Evolutionary conservation across 768 basidiomycete genomes (phyloP), one percentile per base, ranked within the genome.

Genomic region (Sarcodon aspratus): DNA sequence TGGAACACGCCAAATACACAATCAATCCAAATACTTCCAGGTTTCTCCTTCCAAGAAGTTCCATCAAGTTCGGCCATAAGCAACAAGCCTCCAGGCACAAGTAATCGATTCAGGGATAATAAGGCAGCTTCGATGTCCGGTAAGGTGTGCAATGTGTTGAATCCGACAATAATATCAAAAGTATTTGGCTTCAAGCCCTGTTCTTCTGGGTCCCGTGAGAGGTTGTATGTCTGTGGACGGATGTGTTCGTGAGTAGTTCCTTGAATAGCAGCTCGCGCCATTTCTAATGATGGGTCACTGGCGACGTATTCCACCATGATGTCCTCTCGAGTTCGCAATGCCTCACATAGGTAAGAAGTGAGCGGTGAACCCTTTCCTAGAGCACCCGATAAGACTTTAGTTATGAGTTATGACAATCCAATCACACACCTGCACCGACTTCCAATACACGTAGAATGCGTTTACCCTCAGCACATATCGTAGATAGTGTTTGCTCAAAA

Each of bases 81-180:
- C 17, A 57, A 33, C 36, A 33, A 34, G 15, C 55, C 55, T 32
- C 55, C 55, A 34, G 55, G 55, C 10, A 52, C 43, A n/a, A 57
- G 54, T 15, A 57, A 43, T 7, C 52, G 33, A n/a, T 48, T 36
- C 15, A 57, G 42, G 5, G 31, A 40, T 7, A 21, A 45, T 18
- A 57, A 40, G 4, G 55, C 46, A 17, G 27, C 43, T 9, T 17
- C 40, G n/a, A 53, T 43, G 36, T 50, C 43, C 17, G 51, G 47
- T 11, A 49, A 49, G 36, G 47, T 55, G 44, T 59, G 55, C 7
- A 59, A 37, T 15, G 54, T 49, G 36, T 59, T 48, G 43, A 56
- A 51, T 12, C 47, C 58, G 15, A 50, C 43, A 35, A 55, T 36
- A 31, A 55, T 52, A 27, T 58, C 53, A 38, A 57, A 57, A 18